Base-by-base conservation (phyloP, 495 filamentous ascomycete genomes). In the Neurospora sp. region DNA sequence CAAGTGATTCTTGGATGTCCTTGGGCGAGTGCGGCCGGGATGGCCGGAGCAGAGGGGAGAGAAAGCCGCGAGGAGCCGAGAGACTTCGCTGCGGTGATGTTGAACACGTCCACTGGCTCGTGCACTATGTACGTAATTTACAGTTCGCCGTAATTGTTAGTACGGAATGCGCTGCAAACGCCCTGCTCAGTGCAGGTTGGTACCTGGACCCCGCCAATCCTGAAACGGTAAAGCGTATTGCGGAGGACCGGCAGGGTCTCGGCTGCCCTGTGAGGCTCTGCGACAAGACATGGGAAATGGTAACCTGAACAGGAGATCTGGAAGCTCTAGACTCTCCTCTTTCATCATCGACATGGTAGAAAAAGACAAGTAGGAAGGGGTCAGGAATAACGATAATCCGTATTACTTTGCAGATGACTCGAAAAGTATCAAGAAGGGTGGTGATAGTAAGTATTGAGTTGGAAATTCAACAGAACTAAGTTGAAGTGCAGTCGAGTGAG, bases 231-330 rank as follows among this genome's bases (percentile, higher is more conserved):
- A 35, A 66, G 27, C 27, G 53, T 35, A 35, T 66, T 35, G 22
- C 53, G 27, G 53, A 66, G 27, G 27, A 35, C 53, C 14, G 14
- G 53, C 14, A 35, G 27, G n/a, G 41, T 66, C 38, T 73, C 20
- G 31, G 53, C 41, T 69, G 53, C 27, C 53, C 53, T 66, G 12
- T 44, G 74, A 70, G 70, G 74, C 72, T 74, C 74, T 75, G 72
- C 69, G 74, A 71, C 69, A 61, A 70, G 48, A 66, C 53, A 66
- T 66, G 53, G 27, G 7, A 35, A 61, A 35, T 61, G 12, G 27
- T 35, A 35, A 35, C 27, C 27, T 31, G 27, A 66, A 31, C 53
- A 35, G 53, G 53, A 66, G 53, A 66, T 66, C 53, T 66, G 53
- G 27, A 66, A 66, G 27, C 53, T 35, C 12, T 35, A 35, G 46